Evolutionary conservation across 2,329 filamentous ascomycete species (phyloP), one percentile per base, ranked within the genome.

Genomic region (Trichoderma harzianum): DNA sequence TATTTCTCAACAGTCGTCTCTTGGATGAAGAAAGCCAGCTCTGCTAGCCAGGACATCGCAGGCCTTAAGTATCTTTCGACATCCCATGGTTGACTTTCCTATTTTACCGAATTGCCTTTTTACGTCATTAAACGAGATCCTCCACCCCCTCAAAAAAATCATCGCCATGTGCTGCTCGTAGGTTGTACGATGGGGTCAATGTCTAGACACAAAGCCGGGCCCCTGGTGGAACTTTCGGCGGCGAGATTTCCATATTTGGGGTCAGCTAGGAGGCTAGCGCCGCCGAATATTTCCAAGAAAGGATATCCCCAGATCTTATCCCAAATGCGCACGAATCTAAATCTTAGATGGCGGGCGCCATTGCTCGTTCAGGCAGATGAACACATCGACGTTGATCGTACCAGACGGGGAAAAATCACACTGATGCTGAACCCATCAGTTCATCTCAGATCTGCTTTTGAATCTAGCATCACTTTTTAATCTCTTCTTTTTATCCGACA

Each of bases 61-160:
- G 32, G 34, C 60, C 70, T 72, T 72, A 69, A 63, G 57, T 72
- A 72, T 66, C 58, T 8, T n/a, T 39, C 28, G 12, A n/a, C 14
- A 3, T 34, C 21, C 55, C 39, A 26, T 34, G 61, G 21, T 8
- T 7, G 36, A 10, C 66, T 58, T 32, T 60, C 57, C 55, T 24
- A 47, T 36, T 53, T 69, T 36, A 28, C 39, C 21, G 43, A 51
- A 28, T 26, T 21, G 10, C 47, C 47, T 24, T 71, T 73, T 69
- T 73, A 70, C 72, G 68, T 69, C 71, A 72, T 65, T 18, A 11
- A 24, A 39, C 43, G 5, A 53, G 26, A 24, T 51, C 36, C 34
- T 63, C 55, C 61, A 39, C 43, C 72, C 70, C 72, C 72, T 67
- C 72, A 65, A 58, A 61, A 30, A 65, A 28, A n/a, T n/a, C 32